Base-by-base conservation (phyloP, 2,329 filamentous ascomycete species). In the Hypomyces perniciosus region DNA sequence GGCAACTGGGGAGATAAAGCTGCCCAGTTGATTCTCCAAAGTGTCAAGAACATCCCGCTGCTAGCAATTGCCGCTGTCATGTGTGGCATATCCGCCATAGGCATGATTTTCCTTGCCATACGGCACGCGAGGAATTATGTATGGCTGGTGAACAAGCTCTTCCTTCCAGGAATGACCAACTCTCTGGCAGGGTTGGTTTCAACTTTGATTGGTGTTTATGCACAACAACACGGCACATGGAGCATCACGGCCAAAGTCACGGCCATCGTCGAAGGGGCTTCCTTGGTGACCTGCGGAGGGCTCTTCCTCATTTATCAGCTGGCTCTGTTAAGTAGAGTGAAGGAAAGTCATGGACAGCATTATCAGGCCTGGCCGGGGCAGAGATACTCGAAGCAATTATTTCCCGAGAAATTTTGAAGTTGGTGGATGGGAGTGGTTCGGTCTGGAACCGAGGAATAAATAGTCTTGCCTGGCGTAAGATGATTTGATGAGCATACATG, bases 91-190 rank as follows among this genome's bases (percentile, higher is more conserved):
- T 59, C 61, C 8, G 45, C 57, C 34, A 37, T 57, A 2, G 62
- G 74, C 4, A 72, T 75, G 58, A 46, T 68, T 3, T 68, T 64
- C 58, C 62, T 80, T n/a, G 75, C 68, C 54, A 63, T 68, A 46
- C 62, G 65, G 20, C 74, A 74, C 63, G 62, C 70, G 37, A 58
- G 61, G 12, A 80, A 80, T 55, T 79, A 79, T 51, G 68, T 79
- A 13, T 81, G 76, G 77, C 65, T 80, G 26, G 66, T 78, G 7
- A 77, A 79, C 58, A 68, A 70, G 50, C 64, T 80, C 9, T 77
- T 80, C 55, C 52, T 78, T 54, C 71, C 70, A 1, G 64, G 68
- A 0, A 56, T 70, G 9, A 61, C 78, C 46, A 78, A 78, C 59
- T 73, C 72, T 10, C 56, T 74, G 10, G 76, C 74, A 5, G 78